Evolutionary conservation across 805 yeast species (phyloP), one percentile per base, ranked within the genome.

Genomic region (Saturnispora sekii): DNA sequence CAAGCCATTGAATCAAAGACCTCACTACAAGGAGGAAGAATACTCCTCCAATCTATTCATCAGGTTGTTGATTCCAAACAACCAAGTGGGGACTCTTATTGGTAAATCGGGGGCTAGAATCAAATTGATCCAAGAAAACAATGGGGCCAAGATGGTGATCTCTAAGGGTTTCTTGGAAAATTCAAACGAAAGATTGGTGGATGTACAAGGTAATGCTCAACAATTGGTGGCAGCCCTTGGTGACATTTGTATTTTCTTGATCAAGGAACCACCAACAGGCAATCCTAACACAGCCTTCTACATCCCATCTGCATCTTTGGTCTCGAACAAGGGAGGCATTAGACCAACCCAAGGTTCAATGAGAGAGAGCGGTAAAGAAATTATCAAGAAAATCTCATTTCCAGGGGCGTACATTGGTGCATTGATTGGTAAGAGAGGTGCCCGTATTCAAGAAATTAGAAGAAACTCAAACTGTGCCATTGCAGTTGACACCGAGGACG

Each of bases 321-420:
- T 48, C n/a, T 31, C 36, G 3, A 32, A 15, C n/a, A 10, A 8
- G 8, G 26, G 14, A 15, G 21, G 42, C 7, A 8, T 11, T 28
- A 16, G 30, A 14, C n/a, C 14, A 17, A 15, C 11, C 12, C 35
- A 28, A 12, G 35, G 18, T 26, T 32, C 14, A 10, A 37, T 43
- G 41, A 46, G 52, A 31, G 45, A 40, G 32, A 50, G 51, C 16
- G 58, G 61, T 35, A 58, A 53, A 46, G 59, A 65, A 43, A 51
- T 51, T 32, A 53, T 75, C 6, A 72, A 73, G 36, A 62, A 70
- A 3, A 65, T 78, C 15, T 67, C 74, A 28, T 82, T 86, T 58
- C 86, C 94, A 33, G 80, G 82, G 52, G 85, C 79, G 48, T 79
- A 79, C 66, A 95, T 88, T 38, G 96, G 96, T 36, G 90, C 95